A percentile compares a stretch with the other conserved stretches of the same genome.
Evolutionary conservation across 805 yeast species (phyloP).

Genomic region (Monosporozyma aerobia): DNA sequence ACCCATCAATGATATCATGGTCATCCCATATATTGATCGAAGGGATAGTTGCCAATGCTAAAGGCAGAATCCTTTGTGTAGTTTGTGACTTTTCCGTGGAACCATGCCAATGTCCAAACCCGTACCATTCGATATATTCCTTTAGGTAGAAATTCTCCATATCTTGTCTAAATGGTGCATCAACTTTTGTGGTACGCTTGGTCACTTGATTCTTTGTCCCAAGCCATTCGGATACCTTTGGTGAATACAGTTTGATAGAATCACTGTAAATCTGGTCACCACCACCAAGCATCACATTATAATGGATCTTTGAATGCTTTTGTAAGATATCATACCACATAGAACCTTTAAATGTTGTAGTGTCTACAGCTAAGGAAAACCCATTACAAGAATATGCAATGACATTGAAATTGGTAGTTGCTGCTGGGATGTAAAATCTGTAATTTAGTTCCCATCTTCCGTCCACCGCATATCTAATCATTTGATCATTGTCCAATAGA

Average conservation of each 20-base stretch:
- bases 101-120: conserved; percentile 80
- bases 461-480: conserved; percentile 54
- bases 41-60: conserved; percentile 77
- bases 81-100: conserved; percentile 45
- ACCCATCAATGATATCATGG: conserved; percentile 95
- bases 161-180: conserved; percentile 42
- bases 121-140: conserved; percentile 83
- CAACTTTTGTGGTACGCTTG: conserved; percentile 37
- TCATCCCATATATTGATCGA: conserved; percentile 83
- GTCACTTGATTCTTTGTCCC: conserved; percentile 40
- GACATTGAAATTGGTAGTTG: conserved; percentile 62
- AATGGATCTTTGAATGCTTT: conserved; percentile 52
- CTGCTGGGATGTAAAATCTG: conserved; percentile 63
- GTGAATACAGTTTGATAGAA: conserved; percentile 53
- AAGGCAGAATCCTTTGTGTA: conserved; percentile 56
- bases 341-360: conserved; percentile 58
- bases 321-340: conserved; percentile 80
- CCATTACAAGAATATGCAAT: conserved; percentile 88
- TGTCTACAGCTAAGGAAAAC: conserved; percentile 65
- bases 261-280: conserved; percentile 95
- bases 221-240: conserved; percentile 53
- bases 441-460: conserved; percentile 35
- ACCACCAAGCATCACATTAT: conserved; percentile 95
- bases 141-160: conserved; percentile 58
- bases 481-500: conserved; percentile 45